Evolutionary conservation across 805 yeast genomes (phyloP), one percentile per base, ranked within the genome.

Genomic region (Suhomyces canberraensis): DNA sequence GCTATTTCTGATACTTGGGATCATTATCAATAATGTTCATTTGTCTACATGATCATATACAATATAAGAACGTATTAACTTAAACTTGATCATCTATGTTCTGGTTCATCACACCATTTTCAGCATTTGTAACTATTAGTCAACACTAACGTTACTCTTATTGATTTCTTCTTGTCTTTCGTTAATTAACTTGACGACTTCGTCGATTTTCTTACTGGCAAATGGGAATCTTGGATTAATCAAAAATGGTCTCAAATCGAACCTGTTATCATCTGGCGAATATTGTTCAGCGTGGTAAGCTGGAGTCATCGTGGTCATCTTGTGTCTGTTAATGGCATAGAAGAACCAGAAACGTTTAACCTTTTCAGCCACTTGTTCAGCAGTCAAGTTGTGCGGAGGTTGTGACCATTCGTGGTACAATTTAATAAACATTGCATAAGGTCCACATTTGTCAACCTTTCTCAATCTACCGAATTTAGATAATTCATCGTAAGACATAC

Each of bases 201-300:
- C 77, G 50, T 89, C 97, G 35, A 93, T 93, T 63, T 87, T 89
- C 58, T 78, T 81, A 48, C 88, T 78, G 2, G 97, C 95, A 84
- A 91, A 86, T 1, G 88, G 75, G 60, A 88, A 93, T 44, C 86
- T 69, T 19, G 98, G 97, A 49, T 86, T 79, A 40, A 93, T 87
- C 57, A 95, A 69, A 60, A 93, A 89, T n/a, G 98, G 99, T 48
- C 99, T 74, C 53, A 95, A 69, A 58, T 93, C 99, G 60, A 85
- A 93, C 51, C 99, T 74, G 58, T 93, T 93, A 61, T 93, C 99
- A 60, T 93, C 99, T 1, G 98, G 97, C 2, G 98, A 90, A 56
- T 93, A 93, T 53, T 87, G 95, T 59, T 93, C 99, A 0, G 98
- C 99, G 52, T 93, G 98, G 55, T 93, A 93, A 25, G 95, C 77